Percentiles rank a stretch among this genome's conserved stretches.
These are phyloP conservation scores for Ceratonia siliqua DNA, from an alignment of 306 rosid species.

Conservation along the genomic window DNA sequence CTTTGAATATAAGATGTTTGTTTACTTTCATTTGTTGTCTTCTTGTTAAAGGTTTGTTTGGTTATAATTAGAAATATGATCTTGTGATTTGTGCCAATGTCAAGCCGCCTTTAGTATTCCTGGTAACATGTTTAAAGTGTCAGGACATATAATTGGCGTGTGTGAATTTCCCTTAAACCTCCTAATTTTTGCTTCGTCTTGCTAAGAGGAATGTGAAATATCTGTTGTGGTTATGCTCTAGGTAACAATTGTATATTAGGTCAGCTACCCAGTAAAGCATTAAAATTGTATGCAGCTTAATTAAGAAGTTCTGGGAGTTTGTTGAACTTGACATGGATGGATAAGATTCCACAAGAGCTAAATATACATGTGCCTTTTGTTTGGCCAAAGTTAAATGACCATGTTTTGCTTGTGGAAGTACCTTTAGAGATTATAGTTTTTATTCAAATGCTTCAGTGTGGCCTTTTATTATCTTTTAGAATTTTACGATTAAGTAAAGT, in stretches of 20 bases:
- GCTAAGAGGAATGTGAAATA: conserved; percentile 1
- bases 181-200: background rate
- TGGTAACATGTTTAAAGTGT: background rate
- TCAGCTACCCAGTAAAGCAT: background rate
- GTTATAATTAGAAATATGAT: background rate
- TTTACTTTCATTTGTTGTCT: background rate
- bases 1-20: background rate
- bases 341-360: background rate
- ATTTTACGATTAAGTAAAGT: background rate
- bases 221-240: background rate
- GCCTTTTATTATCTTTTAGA: background rate
- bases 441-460: background rate
- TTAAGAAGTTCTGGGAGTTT: background rate
- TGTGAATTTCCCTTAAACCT: background rate
- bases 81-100: background rate
- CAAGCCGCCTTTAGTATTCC: background rate
- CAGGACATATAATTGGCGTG: background rate
- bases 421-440: background rate
- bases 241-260: background rate
- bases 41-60: background rate
- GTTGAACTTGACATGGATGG: background rate
- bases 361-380: background rate
- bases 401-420: background rate
- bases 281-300: background rate
- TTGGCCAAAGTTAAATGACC: background rate